Base-by-base conservation (phyloP, 805 yeast genomes). In the Wickerhamomyces chambardii region DNA sequence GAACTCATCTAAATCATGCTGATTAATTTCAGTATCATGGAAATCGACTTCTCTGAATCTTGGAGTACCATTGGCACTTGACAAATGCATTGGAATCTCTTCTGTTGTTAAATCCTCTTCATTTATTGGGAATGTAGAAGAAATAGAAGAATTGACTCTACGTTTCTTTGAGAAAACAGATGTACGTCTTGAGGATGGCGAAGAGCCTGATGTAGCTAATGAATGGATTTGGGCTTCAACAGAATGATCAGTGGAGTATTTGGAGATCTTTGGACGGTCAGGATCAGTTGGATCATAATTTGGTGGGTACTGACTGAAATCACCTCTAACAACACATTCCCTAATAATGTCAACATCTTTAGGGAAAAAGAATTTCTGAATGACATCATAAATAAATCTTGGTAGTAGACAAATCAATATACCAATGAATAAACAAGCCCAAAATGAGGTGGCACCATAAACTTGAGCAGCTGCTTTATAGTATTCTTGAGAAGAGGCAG, bases 211-310 rank as follows among this genome's bases (percentile, higher is more conserved):
- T n/a, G n/a, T n/a, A 15, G 16, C 25, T 11, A 15, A 18, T 24
- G 14, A 5, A 24, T 24, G 27, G 6, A 29, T 28, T 25, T 42
- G 45, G 8, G 15, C 34, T 29, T 61, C 66, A 29, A 56, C 36
- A 6, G 56, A 45, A 29, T 54, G 56, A 5, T 53, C 56, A 17
- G 50, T 47, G 6, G 63, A 53, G 47, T 73, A 69, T 33, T 68
- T 61, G 29, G 75, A 63, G 22, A 80, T 61, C 40, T 67, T 68
- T 14, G 63, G 66, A 45, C 83, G 67, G 40, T 77, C 59, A 22
- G 89, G 85, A 56, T 82, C 89, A 3, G 94, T 82, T 30, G 94
- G 94, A 53, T 83, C 94, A 51, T 79, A 83, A 36, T 72, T 68
- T 10, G 53, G 59, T 10, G 87, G 87, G 51, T 77, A 82, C 27